Evolutionary conservation across 1,284 basidiomycete species (phyloP), one percentile per base, ranked within the genome.

Genomic region (Apiotrichum mycotoxinovorans): DNA sequence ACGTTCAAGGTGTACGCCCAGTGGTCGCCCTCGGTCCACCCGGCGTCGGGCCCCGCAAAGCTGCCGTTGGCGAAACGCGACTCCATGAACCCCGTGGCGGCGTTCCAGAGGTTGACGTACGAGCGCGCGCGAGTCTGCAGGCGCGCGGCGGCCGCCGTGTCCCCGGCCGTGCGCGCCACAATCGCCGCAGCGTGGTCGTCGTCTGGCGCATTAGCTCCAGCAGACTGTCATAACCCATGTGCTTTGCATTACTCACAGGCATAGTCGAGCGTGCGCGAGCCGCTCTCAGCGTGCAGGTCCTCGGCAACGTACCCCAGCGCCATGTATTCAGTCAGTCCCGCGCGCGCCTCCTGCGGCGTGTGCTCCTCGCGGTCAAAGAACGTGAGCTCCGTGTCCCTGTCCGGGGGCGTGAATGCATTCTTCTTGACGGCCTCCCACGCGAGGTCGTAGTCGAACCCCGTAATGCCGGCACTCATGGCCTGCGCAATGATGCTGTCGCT

Each of bases 11-110:
- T 84, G 71, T 91, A 90, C 10, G 85, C 86, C 87, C 87, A 89
- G 76, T 87, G 86, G 71, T 91, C 89, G 37, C 87, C 89, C 76
- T 89, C 88, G 9, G 85, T 89, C 88, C 86, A 90, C 0, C 86
- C 89, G 17, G 74, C 80, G 54, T 84, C 81, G 27, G 80, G 79
- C 17, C 89, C 87, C 1, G 87, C 89, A 84, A 85, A 90, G 3
- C 80, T 74, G 0, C 89, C 89, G 65, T 83, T 80, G 17, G 80
- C 80, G 57, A 86, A 84, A 38, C 85, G 80, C 5, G 88, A 87
- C 67, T 90, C 87, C 86, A 91, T 90, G 66, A 91, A 89, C 1
- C 86, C 86, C 0, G 87, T 88, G 0, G 75, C 79, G 15, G 79
- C 67, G 67, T 91, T 91, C 78, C 83, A 91, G n/a, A 91, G 77